Evolutionary conservation across 768 basidiomycete species (phyloP), one percentile per base, ranked within the genome.

Genomic region (Auricularia sp.): DNA sequence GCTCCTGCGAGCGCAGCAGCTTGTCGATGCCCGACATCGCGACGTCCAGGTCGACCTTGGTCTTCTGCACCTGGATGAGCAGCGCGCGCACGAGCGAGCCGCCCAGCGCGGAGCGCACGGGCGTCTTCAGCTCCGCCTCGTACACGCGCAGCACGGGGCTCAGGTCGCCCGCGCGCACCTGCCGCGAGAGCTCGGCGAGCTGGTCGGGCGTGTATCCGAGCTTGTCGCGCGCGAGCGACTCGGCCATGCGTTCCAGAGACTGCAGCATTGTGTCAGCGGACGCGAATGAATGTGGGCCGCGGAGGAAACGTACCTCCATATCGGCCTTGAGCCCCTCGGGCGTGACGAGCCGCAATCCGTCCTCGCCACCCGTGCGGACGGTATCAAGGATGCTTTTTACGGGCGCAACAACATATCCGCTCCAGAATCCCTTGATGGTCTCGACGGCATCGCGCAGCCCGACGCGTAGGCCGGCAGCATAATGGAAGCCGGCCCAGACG

Each of bases 31-130:
- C 14, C 47, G 47, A 5, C 47, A 51, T 16, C 47, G 47, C 21
- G 47, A 51, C 47, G 47, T 51, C 47, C 47, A 51, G 21, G 67
- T 71, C 63, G n/a, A 89, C 94, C 80, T 98, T 98, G 65, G 94
- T 89, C 74, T 98, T 98, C 69, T 98, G 96, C 0, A 98, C 83
- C 71, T 98, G 96, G 36, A 99, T 88, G 68, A 98, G 87, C 59
- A 94, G 76, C 1, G 91, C 86, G 35, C 96, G 83, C 18, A 98
- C 77, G 7, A 98, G 79, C 14, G 87, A 89, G 3, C 96, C 96
- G 5, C 81, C 77, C 3, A 98, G 66, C 4, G 87, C 91, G 21
- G 90, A 93, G 69, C 83, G 87, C 58, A 98, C 69, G 0, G 96
- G 96, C n/a, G 77, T 83, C 73, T 87, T 88, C 76, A 98, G 92